phyloP scores from a whole-genome alignment of 306 rosid species.

The Vigna unguiculata region DNA sequence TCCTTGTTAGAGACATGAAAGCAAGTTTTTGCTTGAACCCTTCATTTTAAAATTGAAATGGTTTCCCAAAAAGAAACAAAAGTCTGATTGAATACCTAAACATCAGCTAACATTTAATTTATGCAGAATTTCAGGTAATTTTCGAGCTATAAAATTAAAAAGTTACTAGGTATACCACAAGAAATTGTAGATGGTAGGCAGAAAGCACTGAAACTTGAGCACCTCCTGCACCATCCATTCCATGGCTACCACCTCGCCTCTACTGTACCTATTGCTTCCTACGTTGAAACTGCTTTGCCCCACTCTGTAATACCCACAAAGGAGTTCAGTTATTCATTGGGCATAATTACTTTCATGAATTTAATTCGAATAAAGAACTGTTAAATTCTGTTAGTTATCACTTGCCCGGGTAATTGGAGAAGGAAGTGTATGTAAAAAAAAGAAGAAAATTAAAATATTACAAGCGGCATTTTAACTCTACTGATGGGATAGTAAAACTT shows the following conservation, averaged over 20 bases:
- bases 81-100: constrained; percentile 3
- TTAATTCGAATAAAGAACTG: background rate
- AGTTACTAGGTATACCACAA: constrained; percentile 63
- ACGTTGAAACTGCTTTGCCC: constrained; percentile 60
- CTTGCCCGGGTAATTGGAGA: background rate
- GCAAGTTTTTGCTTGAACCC: background rate
- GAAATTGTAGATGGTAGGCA: constrained; percentile 85
- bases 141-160: constrained; percentile 35
- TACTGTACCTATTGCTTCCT: constrained; percentile 61
- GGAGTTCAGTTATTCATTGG: constrained; percentile 30
- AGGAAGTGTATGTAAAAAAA: background rate
- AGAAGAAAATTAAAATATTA: background rate
- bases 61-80: constrained; percentile 3
- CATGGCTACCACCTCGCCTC: constrained; percentile 96
- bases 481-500: background rate
- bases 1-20: background rate
- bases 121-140: constrained; percentile 24
- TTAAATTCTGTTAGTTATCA: background rate
- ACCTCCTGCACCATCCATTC: constrained; percentile 96
- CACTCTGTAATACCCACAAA: constrained; percentile 59
- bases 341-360: background rate
- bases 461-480: background rate
- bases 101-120: constrained; percentile 17
- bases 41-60: constrained; percentile 16
- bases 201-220: constrained; percentile 79